These are phyloP conservation scores for Spiraea crenata DNA, from an alignment of 331 rosid genomes.

Conservation along the genomic window DNA sequence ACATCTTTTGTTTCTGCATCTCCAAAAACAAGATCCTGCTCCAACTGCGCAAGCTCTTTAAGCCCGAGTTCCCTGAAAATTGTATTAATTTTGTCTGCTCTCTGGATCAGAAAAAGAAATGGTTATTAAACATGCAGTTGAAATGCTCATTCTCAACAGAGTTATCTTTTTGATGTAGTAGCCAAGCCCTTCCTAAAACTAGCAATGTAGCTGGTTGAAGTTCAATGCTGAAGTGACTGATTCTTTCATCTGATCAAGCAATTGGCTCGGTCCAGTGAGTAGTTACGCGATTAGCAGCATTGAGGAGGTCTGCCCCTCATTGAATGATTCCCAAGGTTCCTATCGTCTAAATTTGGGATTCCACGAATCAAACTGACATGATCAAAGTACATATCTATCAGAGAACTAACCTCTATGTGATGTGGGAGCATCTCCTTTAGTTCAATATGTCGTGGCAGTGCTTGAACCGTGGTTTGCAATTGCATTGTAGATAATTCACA, in stretches of 20 bases:
- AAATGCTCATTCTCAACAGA: background rate
- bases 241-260: too few species aligned
- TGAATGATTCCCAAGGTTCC: too few species aligned
- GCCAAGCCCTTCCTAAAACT: too few species aligned
- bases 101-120: constrained; percentile 41
- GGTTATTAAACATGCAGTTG: background rate
- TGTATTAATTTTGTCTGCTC: constrained; percentile 82
- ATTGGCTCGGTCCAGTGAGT: background rate
- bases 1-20: constrained; percentile 91
- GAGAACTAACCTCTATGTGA: constrained; percentile 84
- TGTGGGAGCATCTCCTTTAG: constrained; percentile 93
- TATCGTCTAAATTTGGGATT: background rate
- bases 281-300: background rate
- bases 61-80: constrained; percentile 68
- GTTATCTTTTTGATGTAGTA: too few species aligned
- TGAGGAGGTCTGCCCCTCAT: too few species aligned
- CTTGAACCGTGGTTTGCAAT: constrained; percentile 95
- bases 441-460: constrained; percentile 96
- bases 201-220: too few species aligned
- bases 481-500: constrained; percentile 87
- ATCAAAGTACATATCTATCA: background rate
- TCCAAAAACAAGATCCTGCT: constrained; percentile 96
- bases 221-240: too few species aligned
- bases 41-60: constrained; percentile 85
- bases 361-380: background rate